phyloP scores from a whole-genome alignment of 345 rosid species.

The Hibiscus tridactylites region DNA sequence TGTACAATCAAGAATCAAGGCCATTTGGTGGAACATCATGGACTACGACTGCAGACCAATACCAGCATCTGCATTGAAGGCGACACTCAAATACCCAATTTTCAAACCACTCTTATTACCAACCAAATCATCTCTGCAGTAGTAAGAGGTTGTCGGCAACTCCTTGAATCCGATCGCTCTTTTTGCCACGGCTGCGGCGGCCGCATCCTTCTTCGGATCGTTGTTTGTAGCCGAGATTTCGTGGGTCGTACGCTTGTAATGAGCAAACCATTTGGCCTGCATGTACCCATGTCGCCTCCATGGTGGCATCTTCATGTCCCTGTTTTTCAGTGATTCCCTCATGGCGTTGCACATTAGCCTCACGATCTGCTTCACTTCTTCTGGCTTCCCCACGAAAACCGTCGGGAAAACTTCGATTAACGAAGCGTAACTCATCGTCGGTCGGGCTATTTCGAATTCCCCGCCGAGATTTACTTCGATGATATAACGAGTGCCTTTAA shows the following conservation, averaged over 20 bases:
- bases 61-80: background rate
- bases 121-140: slow-evolving; percentile 19
- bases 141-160: background rate
- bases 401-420: slow-evolving; percentile 37
- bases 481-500: slow-evolving; percentile 37
- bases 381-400: slow-evolving; percentile 43
- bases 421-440: slow-evolving; percentile 34
- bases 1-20: background rate
- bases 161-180: slow-evolving; percentile 23
- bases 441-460: slow-evolving; percentile 66
- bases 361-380: slow-evolving; percentile 47
- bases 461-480: slow-evolving; percentile 46
- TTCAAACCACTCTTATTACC: background rate
- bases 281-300: slow-evolving; percentile 77
- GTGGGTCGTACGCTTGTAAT: slow-evolving; percentile 54
- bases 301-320: slow-evolving; percentile 48
- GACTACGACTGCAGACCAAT: background rate
- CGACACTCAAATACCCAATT: slow-evolving; percentile 27
- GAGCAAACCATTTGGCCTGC: slow-evolving; percentile 77
- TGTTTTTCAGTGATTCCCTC: slow-evolving; percentile 45
- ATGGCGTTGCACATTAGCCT: slow-evolving; percentile 59
- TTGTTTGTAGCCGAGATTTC: slow-evolving; percentile 4
- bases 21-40: background rate
- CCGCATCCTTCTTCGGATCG: background rate
- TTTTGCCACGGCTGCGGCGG: background rate